Evolutionary conservation across 2,329 filamentous ascomycete genomes (phyloP).

Genomic region (Saccharata proteae): DNA sequence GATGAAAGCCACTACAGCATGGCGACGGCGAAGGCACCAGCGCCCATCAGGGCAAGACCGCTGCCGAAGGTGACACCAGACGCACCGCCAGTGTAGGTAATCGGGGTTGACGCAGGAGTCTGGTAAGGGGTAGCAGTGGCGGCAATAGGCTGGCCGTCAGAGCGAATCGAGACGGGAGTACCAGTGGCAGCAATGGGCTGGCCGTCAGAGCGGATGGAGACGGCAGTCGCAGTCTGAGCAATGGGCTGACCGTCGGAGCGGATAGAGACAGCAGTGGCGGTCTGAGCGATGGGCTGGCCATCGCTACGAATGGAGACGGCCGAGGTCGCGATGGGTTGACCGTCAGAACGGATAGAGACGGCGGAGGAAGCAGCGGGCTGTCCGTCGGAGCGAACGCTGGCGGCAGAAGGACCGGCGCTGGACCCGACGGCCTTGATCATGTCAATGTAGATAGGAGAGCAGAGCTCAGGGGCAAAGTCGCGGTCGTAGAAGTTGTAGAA

Average conservation of each 20-base stretch:
- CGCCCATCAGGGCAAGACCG: slow-evolving; percentile 6
- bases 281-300: slow-evolving; percentile 4
- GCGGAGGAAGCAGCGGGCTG: not conserved
- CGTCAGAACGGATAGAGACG: slow-evolving; percentile 8
- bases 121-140: not conserved
- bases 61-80: slow-evolving; percentile 3
- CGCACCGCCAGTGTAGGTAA: slow-evolving; percentile 5
- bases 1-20: slow-evolving; percentile 4
- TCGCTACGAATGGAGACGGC: slow-evolving; percentile 8
- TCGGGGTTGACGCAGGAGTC: slow-evolving; percentile 10
- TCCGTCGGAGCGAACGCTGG: slow-evolving; percentile 1
- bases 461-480: slow-evolving; percentile 52
- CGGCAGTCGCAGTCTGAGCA: not conserved
- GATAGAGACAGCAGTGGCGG: slow-evolving; percentile 1
- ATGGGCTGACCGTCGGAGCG: slow-evolving; percentile 6
- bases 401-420: slow-evolving; percentile 2
- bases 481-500: slow-evolving; percentile 82
- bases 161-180: slow-evolving; percentile 4
- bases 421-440: slow-evolving; percentile 7
- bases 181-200: not conserved
- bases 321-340: slow-evolving; percentile 6
- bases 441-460: slow-evolving; percentile 32
- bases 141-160: slow-evolving; percentile 1
- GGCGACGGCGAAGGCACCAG: slow-evolving; percentile 5
- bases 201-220: slow-evolving; percentile 10